Evolutionary conservation across 176 grass and related monocot genomes (phyloP), one percentile per base, ranked within the genome.

Genomic region (Chrysopogon serrulatus): DNA sequence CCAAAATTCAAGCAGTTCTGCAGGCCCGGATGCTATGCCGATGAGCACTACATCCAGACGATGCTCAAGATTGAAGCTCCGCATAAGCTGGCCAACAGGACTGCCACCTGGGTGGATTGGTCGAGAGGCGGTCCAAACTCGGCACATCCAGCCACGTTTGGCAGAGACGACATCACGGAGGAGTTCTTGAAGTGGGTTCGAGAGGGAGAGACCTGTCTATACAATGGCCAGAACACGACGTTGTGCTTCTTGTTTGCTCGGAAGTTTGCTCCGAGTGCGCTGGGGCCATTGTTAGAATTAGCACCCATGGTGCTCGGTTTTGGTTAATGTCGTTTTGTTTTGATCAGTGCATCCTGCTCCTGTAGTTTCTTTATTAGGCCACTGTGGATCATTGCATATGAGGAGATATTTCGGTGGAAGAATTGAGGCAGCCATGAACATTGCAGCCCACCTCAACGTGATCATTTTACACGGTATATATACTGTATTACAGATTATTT

Each of bases 31-130:
- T 96, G 93, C 73, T 99, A 99, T 35, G 93, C 94, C 8, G 97
- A 96, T 5, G 97, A 99, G 32, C 97, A 99, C 76, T 99, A 99
- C 68, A 96, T 99, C 77, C 91, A 92, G 19, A 99, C 93, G 12
- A 90, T 96, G 89, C 91, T 99, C 45, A 83, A 68, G 31, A 96
- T 99, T 62, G 91, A 99, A 87, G 78, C 82, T 1, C 90, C 97
- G 0, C 84, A 84, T 18, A 82, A 70, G 51, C 83, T 99, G 39
- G 91, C 97, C 13, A 96, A 99, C 62, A 94, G 97, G 84, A 99
- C 88, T 18, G 39, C 92, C 23, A 92, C 90, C 39, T 99, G 86
- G 85, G 93, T 99, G 14, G 97, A 99, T 73, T 99, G 97, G 93
- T 99, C 91, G 2, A 94, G 97, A 87, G 97, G 97, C 1, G 97